These are phyloP conservation scores for Claviceps sorghi DNA, from an alignment of 2,329 filamentous ascomycete genomes.

Conservation along the genomic window DNA sequence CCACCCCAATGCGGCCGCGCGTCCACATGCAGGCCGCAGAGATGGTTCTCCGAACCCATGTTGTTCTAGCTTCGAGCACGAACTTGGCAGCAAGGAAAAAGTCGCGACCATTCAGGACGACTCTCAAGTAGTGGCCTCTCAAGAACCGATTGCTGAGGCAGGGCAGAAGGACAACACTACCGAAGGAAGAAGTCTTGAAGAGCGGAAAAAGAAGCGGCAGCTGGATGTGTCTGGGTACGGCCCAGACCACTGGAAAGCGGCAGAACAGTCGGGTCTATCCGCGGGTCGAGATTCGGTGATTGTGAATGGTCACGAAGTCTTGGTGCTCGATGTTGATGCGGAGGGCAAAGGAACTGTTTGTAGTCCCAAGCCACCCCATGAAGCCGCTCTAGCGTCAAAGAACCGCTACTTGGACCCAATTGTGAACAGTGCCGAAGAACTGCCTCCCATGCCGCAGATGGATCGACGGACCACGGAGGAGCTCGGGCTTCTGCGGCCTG, in stretches of 20 bases:
- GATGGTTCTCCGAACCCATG: constrained; percentile 12
- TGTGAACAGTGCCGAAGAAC: constrained; percentile 27
- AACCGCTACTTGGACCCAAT: constrained; percentile 19
- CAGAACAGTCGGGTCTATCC: constrained; percentile 45
- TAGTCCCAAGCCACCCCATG: constrained; percentile 21
- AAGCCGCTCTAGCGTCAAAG: constrained; percentile 13
- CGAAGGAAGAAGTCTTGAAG: not conserved
- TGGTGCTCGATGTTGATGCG: constrained; percentile 47
- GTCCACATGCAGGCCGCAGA: constrained; percentile 25
- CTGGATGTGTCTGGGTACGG: constrained; percentile 70
- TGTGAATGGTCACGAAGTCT: constrained; percentile 53
- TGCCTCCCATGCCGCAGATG: constrained; percentile 44
- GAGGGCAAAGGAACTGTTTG: constrained; percentile 49
- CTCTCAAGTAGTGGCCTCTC: constrained; percentile 5
- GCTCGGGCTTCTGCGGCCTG: constrained; percentile 51
- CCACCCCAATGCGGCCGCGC: constrained; percentile 1
- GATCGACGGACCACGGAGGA: constrained; percentile 49
- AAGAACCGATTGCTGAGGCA: not conserved
- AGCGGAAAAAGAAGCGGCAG: constrained; percentile 42
- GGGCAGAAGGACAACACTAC: not conserved
- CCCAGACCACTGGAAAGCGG: constrained; percentile 56
- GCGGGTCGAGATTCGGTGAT: constrained; percentile 58
- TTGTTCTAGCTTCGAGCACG: constrained; percentile 56
- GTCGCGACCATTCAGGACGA: constrained; percentile 34
- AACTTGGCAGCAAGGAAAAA: constrained; percentile 25